These are phyloP conservation scores for Nakaseomyces bracarensis DNA, from an alignment of 1,139 yeast species.

Conservation along the genomic window DNA sequence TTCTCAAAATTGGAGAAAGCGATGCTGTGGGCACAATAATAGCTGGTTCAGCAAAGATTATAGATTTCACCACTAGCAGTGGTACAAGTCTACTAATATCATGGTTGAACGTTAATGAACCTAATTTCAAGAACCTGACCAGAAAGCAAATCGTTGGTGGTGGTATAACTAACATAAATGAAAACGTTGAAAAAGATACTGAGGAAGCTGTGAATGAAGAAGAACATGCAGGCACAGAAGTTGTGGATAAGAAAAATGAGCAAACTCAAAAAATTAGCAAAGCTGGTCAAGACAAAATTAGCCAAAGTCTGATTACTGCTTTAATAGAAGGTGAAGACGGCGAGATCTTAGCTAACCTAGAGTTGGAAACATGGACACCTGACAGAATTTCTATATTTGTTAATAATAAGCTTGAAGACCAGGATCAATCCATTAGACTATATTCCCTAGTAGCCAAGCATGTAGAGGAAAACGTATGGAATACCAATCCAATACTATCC, in stretches of 20 bases:
- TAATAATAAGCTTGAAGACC: constrained; percentile 13
- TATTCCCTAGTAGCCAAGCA: constrained; percentile 15
- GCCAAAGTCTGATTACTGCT: constrained; percentile 14
- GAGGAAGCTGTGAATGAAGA: constrained; percentile 4
- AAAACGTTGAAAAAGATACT: neutral
- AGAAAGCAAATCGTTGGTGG: constrained; percentile 16
- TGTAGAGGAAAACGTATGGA: constrained; percentile 22
- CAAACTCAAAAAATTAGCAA: constrained; percentile 17
- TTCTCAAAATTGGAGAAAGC: constrained; percentile 14
- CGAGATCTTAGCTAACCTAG: constrained; percentile 11
- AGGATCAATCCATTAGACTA: constrained; percentile 13
- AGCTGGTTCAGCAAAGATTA: constrained; percentile 19
- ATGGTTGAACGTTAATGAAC: constrained; percentile 33
- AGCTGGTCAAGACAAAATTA: constrained; percentile 21
- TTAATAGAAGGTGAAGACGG: constrained; percentile 13
- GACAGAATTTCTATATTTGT: constrained; percentile 23
- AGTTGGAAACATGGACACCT: constrained; percentile 22
- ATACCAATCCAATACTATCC: constrained; percentile 13
- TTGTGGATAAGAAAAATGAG: constrained; percentile 8
- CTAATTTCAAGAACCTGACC: constrained; percentile 24
- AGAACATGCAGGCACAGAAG: constrained; percentile 5
- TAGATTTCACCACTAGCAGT: constrained; percentile 20
- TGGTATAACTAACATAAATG: constrained; percentile 18
- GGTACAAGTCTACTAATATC: constrained; percentile 19
- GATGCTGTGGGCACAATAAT: constrained; percentile 18